Conservation (phyloP, 202 grass and related monocot species). For the Setaria italica region DNA sequence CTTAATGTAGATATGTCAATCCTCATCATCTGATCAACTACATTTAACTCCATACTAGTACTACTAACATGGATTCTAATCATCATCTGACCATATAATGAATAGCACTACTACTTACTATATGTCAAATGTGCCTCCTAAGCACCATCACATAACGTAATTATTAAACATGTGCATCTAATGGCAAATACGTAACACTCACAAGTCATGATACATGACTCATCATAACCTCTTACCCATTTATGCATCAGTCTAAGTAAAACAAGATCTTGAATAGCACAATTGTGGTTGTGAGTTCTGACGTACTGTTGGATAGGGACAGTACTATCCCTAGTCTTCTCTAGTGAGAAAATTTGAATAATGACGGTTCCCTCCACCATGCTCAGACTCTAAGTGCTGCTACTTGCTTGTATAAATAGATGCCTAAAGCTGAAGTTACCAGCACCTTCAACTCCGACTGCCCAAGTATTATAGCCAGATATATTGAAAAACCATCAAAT, state of each 20-base stretch:
- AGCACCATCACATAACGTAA: neutral
- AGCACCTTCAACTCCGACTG: neutral
- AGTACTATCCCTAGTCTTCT: neutral
- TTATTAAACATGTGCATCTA: neutral
- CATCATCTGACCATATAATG: neutral
- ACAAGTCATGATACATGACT: neutral
- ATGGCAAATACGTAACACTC: neutral
- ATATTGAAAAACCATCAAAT: neutral
- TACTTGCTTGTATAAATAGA: conserved; percentile 35
- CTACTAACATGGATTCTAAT: neutral
- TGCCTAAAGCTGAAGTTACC: neutral
- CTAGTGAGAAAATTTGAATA: conserved; percentile 37
- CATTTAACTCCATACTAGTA: neutral
- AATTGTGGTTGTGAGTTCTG: no score
- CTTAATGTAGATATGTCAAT: neutral
- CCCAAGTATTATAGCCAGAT: neutral
- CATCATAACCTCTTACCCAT: neutral
- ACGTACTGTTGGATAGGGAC: neutral
- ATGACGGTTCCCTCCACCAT: conserved; percentile 5
- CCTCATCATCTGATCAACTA: neutral
- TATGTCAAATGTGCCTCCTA: neutral
- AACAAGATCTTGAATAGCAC: no score
- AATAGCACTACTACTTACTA: neutral
- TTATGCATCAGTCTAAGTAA: no score
- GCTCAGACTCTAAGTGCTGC: neutral